phyloP scores from a whole-genome alignment of 257 asterid species.

The Thymus mandschuricus region DNA sequence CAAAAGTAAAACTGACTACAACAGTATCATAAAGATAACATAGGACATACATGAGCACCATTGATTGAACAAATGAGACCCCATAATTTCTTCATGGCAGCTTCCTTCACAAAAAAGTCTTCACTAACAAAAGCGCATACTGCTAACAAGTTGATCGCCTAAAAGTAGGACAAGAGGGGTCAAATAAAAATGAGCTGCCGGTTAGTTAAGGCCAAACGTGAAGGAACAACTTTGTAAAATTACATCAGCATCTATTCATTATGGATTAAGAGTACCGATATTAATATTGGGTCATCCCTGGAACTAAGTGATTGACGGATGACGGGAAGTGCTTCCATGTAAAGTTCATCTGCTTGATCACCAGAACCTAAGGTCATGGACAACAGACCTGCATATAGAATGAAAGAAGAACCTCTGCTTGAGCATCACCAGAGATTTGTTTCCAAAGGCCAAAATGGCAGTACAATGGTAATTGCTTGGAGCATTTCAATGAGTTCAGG shows the following conservation, averaged over 20 bases:
- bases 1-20: not conserved
- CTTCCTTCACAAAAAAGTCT: not conserved
- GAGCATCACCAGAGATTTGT: not conserved
- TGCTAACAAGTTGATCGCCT: not conserved
- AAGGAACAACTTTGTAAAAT: not conserved
- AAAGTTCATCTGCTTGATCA: not conserved
- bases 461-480: not conserved
- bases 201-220: not conserved
- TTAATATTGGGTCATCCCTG: not conserved
- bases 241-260: not conserved
- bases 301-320: not conserved
- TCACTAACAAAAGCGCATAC: not conserved
- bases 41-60: not conserved
- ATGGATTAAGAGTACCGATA: not conserved
- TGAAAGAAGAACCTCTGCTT: not conserved
- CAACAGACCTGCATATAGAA: not conserved
- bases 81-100: not conserved
- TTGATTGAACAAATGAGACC: not conserved
- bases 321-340: not conserved
- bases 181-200: not conserved
- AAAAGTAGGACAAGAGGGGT: not conserved
- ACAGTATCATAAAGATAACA: not conserved
- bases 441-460: not conserved
- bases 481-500: not conserved
- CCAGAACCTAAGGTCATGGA: not conserved